Evolutionary conservation across 2,329 filamentous ascomycete species (phyloP).

Genomic region (Magnaporthiopsis poae): DNA sequence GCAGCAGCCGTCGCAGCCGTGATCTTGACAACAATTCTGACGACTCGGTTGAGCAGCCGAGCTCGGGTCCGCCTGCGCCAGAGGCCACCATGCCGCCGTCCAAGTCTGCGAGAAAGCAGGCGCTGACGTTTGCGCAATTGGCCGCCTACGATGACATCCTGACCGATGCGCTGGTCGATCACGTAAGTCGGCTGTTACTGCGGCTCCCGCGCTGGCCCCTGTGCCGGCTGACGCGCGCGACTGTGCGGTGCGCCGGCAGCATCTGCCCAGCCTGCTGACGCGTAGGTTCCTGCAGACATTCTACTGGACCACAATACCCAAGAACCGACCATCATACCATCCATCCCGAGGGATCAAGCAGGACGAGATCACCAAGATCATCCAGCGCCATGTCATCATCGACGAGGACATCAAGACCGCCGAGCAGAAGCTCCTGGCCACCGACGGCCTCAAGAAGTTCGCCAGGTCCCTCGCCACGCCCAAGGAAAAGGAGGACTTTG

Average conservation of each 20-base stretch:
- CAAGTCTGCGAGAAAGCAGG: slow-evolving; percentile 47
- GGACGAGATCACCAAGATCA: slow-evolving; percentile 50
- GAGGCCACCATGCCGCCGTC: slow-evolving; percentile 4
- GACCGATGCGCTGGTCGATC: slow-evolving; percentile 89
- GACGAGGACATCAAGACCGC: slow-evolving; percentile 61
- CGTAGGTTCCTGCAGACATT: slow-evolving; percentile 53
- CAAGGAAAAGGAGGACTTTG: slow-evolving; percentile 79
- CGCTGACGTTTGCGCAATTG: slow-evolving; percentile 76
- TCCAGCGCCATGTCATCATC: slow-evolving; percentile 60
- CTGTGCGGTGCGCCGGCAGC: background rate
- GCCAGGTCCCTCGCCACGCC: slow-evolving; percentile 56
- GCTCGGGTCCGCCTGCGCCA: background rate
- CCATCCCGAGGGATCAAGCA: slow-evolving; percentile 68
- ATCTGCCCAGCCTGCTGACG: slow-evolving; percentile 7
- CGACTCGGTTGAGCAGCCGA: background rate
- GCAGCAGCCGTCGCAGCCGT: background rate
- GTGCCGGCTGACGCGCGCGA: background rate
- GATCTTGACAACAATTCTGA: background rate
- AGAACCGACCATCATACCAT: slow-evolving; percentile 81
- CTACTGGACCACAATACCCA: slow-evolving; percentile 93
- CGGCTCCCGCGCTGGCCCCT: background rate
- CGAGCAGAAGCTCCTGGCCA: slow-evolving; percentile 60
- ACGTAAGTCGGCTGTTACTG: slow-evolving; percentile 47
- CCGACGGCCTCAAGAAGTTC: slow-evolving; percentile 67
- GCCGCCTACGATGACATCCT: slow-evolving; percentile 90